phyloP scores from a whole-genome alignment of 768 basidiomycete species.

The Trametes gibbosa region DNA sequence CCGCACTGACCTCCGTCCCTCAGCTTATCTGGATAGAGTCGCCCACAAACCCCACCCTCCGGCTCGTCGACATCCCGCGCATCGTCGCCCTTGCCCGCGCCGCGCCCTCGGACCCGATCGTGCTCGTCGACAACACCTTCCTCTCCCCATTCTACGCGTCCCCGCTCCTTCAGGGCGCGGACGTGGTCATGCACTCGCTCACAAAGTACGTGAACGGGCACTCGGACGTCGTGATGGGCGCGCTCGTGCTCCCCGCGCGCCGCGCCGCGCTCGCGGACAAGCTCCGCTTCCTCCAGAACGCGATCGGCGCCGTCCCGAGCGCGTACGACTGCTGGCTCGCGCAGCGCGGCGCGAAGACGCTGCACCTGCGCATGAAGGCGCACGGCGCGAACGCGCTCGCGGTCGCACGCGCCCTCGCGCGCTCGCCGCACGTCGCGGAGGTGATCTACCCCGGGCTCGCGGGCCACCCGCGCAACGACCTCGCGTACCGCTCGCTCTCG shows the following conservation, averaged over 20 bases:
- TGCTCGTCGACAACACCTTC: constrained; percentile 95
- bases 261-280: constrained; percentile 47
- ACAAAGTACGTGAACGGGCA: constrained; percentile 95
- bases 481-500: constrained; percentile 62
- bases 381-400: constrained; percentile 82
- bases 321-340: constrained; percentile 89
- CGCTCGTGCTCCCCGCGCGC: constrained; percentile 63
- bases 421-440: constrained; percentile 59
- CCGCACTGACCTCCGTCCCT: background rate
- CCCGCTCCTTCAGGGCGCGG: constrained; percentile 81
- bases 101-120: constrained; percentile 63
- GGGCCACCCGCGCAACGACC: constrained; percentile 59
- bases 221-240: constrained; percentile 91
- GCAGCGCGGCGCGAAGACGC: constrained; percentile 88
- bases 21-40: constrained; percentile 94
- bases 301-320: constrained; percentile 80
- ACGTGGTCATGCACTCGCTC: constrained; percentile 79
- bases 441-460: constrained; percentile 87
- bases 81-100: constrained; percentile 64
- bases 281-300: constrained; percentile 88
- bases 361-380: constrained; percentile 81
- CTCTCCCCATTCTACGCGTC: constrained; percentile 89
- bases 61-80: constrained; percentile 75
- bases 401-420: constrained; percentile 62
- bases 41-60: constrained; percentile 93